Percentiles rank a stretch among this genome's conserved stretches.
Conservation (phyloP, 352 stramenopile genomes). For the Pythium rishiriense region DNA sequence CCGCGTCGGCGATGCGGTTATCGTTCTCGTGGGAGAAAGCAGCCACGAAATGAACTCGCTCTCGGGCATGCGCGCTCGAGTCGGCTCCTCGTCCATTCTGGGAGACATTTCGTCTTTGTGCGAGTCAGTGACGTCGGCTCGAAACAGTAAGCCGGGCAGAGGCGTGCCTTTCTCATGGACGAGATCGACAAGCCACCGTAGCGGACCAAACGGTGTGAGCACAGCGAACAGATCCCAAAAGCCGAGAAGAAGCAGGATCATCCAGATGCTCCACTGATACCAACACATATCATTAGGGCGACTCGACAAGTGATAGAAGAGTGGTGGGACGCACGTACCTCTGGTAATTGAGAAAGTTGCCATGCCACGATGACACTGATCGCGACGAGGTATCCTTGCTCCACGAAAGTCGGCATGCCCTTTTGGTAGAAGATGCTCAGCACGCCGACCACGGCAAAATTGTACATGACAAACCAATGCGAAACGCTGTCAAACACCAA, state of each 20-base stretch:
- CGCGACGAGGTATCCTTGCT: conserved; percentile 90
- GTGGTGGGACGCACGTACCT: conserved; percentile 72
- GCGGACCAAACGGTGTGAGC: conserved; percentile 92
- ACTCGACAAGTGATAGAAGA: no score
- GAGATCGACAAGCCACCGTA: conserved; percentile 92
- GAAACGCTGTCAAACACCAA: conserved; percentile 57
- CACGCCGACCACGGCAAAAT: conserved; percentile 84
- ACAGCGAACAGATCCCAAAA: conserved; percentile 98
- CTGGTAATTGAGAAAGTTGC: conserved; percentile 94
- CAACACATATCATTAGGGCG: no score
- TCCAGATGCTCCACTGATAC: conserved; percentile 82
- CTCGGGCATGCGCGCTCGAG: conserved; percentile 6
- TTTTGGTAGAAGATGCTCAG: conserved; percentile 89
- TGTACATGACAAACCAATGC: conserved; percentile 82
- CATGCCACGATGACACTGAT: conserved; percentile 96
- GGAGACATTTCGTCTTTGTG: conserved; percentile 24
- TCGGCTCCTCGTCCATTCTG: background rate
- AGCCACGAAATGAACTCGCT: conserved; percentile 20
- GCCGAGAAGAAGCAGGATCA: conserved; percentile 90
- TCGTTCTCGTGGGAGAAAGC: conserved; percentile 21
- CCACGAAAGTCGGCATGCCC: conserved; percentile 73
- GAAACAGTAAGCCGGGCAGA: conserved; percentile 94
- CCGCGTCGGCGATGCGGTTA: background rate
- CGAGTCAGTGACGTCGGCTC: conserved; percentile 73
- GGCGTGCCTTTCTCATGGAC: conserved; percentile 87